A percentile compares a stretch with the other conserved stretches of the same genome.
Conservation (phyloP, 2,329 filamentous ascomycete genomes). For the Ascocoryne sarcoides region DNA sequence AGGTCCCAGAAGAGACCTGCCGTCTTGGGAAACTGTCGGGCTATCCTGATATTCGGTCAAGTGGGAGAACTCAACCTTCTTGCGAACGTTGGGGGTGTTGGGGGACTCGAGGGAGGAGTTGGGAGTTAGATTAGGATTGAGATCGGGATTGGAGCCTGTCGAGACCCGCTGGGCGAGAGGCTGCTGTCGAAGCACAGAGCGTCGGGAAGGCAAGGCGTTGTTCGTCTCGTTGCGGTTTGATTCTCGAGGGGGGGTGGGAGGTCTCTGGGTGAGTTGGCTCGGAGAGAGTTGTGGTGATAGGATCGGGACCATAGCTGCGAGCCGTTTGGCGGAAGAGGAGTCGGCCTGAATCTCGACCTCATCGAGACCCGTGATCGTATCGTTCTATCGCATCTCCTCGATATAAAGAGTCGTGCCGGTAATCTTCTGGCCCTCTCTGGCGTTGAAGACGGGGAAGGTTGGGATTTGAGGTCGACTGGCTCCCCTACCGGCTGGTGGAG, state of each 20-base stretch:
- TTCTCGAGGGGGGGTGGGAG: slow-evolving; percentile 56
- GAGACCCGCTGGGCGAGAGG: slow-evolving; percentile 28
- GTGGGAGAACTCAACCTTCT: slow-evolving; percentile 56
- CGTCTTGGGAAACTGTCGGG: slow-evolving; percentile 21
- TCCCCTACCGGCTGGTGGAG: too few species aligned
- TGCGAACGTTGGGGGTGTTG: slow-evolving; percentile 22
- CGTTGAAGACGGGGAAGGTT: too few species aligned
- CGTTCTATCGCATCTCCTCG: too few species aligned
- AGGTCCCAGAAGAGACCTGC: slow-evolving; percentile 8
- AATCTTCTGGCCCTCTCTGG: too few species aligned
- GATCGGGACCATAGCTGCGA: slow-evolving; percentile 24
- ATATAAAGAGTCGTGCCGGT: too few species aligned
- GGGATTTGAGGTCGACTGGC: too few species aligned
- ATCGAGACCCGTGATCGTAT: too few species aligned
- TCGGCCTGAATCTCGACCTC: too few species aligned
- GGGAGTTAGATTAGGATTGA: slow-evolving; percentile 15
- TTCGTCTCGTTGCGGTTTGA: slow-evolving; percentile 29
- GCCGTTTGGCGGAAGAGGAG: slow-evolving; percentile 14
- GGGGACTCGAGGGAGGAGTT: slow-evolving; percentile 30
- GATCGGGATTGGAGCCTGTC: slow-evolving; percentile 8
- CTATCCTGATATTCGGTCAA: slow-evolving; percentile 45
- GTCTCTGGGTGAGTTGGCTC: too few species aligned
- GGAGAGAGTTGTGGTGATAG: slow-evolving; percentile 34
- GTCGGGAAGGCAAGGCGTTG: too few species aligned
- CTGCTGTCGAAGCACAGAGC: slow-evolving; percentile 13